Evolutionary conservation across 2,329 filamentous ascomycete species (phyloP).

Genomic region (Madurella fahalii): DNA sequence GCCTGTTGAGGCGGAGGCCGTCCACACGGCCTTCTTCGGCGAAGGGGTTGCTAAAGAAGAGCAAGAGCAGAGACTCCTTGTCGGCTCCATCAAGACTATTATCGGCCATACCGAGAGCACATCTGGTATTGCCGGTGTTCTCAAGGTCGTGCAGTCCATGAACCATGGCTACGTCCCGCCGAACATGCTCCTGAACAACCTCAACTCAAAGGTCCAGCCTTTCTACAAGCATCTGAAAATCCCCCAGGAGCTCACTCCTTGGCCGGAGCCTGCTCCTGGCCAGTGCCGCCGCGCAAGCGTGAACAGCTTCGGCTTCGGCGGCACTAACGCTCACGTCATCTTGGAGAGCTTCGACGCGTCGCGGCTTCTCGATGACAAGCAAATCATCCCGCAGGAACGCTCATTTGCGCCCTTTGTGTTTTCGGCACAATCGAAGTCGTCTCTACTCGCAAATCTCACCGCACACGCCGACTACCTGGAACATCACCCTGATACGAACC

Average conservation of each 20-base stretch:
- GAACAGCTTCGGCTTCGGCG: conserved; percentile 21
- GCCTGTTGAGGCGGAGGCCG: conserved; percentile 8
- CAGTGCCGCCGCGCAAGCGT: not conserved
- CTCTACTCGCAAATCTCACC: not conserved
- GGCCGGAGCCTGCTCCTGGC: not conserved
- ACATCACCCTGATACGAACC: not conserved
- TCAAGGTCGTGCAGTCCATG: conserved; percentile 39
- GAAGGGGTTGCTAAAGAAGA: not conserved
- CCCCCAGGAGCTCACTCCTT: not conserved
- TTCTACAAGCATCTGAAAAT: not conserved
- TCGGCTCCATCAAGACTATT: conserved; percentile 39
- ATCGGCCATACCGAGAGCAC: conserved; percentile 46
- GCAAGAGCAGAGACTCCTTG: conserved; percentile 23
- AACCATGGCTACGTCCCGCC: conserved; percentile 37
- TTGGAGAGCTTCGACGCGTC: conserved; percentile 4
- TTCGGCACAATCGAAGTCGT: conserved; percentile 6
- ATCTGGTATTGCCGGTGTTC: conserved; percentile 41
- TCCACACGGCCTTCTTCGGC: conserved; percentile 7
- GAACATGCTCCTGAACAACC: conserved; percentile 41
- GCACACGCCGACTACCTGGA: conserved; percentile 1
- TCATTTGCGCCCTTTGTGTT: conserved; percentile 7
- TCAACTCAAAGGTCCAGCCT: not conserved
- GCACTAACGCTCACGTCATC: conserved; percentile 30
- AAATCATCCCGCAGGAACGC: not conserved
- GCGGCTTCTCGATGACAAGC: not conserved